phyloP scores from a whole-genome alignment of 2,329 filamentous ascomycete species.

The Diaporthe citri region DNA sequence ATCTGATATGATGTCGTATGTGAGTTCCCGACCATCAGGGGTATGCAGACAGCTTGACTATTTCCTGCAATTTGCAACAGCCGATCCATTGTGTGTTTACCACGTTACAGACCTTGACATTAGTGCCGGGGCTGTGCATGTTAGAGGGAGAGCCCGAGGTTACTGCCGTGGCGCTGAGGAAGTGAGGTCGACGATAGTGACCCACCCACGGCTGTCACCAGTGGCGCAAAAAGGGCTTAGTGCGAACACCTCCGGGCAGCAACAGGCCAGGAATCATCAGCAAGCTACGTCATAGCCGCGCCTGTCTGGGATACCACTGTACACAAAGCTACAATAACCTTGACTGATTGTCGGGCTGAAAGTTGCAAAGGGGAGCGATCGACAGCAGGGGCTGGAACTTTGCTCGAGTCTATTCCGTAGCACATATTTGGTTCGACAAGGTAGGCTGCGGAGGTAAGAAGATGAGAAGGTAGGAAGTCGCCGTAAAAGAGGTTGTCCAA shows the following conservation, averaged over 20 bases:
- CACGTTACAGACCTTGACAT: not conserved
- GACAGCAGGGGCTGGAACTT: conserved; percentile 4
- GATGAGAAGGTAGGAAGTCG: too few species aligned
- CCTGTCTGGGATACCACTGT: not conserved
- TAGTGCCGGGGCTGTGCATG: conserved; percentile 26
- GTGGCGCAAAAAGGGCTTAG: not conserved
- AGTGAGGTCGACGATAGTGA: conserved; percentile 9
- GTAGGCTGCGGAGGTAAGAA: not conserved
- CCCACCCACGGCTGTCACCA: not conserved
- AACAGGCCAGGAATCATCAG: conserved; percentile 2
- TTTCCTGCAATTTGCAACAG: not conserved
- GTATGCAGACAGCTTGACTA: not conserved
- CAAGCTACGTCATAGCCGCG: conserved; percentile 27
- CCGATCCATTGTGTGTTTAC: not conserved
- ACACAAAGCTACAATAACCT: not conserved
- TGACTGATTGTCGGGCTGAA: not conserved
- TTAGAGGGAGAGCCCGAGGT: not conserved
- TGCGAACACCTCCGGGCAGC: not conserved
- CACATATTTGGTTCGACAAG: not conserved
- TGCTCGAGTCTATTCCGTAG: not conserved
- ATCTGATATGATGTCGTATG: not conserved
- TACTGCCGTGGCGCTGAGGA: not conserved
- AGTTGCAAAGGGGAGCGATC: conserved; percentile 10
- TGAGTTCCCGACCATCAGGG: not conserved
- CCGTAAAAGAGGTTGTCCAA: not conserved